Evolutionary conservation across 2,329 filamentous ascomycete species (phyloP).

Genomic region (Penicillium sp.): DNA sequence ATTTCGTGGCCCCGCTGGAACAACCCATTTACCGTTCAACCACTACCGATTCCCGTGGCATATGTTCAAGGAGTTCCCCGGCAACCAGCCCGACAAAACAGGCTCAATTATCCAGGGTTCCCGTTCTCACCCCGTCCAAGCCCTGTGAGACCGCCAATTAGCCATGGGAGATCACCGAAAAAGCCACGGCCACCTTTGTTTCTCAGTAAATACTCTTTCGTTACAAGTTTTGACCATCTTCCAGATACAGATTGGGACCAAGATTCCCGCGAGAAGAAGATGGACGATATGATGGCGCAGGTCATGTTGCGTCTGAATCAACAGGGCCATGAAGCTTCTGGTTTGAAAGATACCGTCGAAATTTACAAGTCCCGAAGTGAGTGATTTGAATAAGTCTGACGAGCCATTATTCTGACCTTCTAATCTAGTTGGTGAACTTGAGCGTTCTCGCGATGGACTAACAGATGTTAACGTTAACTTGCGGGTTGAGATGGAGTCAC

Average conservation of each 20-base stretch:
- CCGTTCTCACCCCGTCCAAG: slow-evolving; percentile 28
- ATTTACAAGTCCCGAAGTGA: slow-evolving; percentile 74
- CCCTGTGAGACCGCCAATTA: slow-evolving; percentile 26
- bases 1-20: not conserved
- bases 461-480: slow-evolving; percentile 56
- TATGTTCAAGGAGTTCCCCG: not conserved
- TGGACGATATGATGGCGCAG: slow-evolving; percentile 72
- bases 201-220: slow-evolving; percentile 74
- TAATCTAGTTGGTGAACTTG: slow-evolving; percentile 58
- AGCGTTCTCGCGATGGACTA: slow-evolving; percentile 53
- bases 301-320: slow-evolving; percentile 73
- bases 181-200: slow-evolving; percentile 46
- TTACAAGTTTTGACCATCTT: slow-evolving; percentile 54
- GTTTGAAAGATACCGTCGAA: slow-evolving; percentile 72
- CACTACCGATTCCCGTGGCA: no score
- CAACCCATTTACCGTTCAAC: not conserved
- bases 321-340: slow-evolving; percentile 66
- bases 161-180: slow-evolving; percentile 35
- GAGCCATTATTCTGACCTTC: not conserved
- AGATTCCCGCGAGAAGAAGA: slow-evolving; percentile 70
- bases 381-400: slow-evolving; percentile 25
- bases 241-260: slow-evolving; percentile 65
- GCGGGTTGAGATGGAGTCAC: slow-evolving; percentile 67
- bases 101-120: not conserved
- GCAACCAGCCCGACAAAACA: not conserved